Percentiles rank a stretch among this genome's conserved stretches.
phyloP scores from a whole-genome alignment of 495 filamentous ascomycete genomes.

The Aspergillus affinis region DNA sequence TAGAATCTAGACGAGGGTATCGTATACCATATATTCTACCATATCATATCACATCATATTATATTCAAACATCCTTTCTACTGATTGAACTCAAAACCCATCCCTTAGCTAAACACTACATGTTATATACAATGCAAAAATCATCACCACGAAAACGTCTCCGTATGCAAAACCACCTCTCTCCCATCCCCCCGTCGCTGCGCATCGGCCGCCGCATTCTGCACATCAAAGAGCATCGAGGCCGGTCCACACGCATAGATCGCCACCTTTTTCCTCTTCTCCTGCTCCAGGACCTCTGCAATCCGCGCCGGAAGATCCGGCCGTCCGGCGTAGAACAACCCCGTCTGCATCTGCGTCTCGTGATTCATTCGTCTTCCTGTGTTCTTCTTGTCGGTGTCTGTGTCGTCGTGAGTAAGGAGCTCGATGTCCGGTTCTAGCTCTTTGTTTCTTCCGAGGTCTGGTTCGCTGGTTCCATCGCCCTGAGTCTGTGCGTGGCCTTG shows the following conservation, averaged over 20 bases:
- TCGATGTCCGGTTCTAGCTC: neutral
- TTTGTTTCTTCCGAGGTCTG: neutral
- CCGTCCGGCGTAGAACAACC: conserved; percentile 14
- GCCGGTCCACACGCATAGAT: conserved; percentile 53
- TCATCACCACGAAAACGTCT: conserved; percentile 47
- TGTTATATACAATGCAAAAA: neutral
- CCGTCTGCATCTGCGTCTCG: conserved; percentile 16
- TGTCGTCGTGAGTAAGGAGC: neutral
- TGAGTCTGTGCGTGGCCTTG: neutral
- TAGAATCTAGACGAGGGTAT: neutral
- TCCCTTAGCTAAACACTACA: too few relatives aligned
- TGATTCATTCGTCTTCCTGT: conserved; percentile 12
- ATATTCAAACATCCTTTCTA: too few relatives aligned
- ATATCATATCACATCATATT: too few relatives aligned
- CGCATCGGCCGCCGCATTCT: conserved; percentile 48
- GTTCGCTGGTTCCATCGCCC: neutral
- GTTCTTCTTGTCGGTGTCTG: conserved; percentile 7
- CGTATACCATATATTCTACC: too few relatives aligned
- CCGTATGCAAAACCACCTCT: conserved; percentile 54
- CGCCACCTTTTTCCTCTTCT: conserved; percentile 32
- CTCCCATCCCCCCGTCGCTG: conserved; percentile 35
- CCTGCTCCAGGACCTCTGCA: conserved; percentile 21
- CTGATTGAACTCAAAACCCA: too few relatives aligned
- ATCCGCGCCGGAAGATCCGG: conserved; percentile 41
- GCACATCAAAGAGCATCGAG: conserved; percentile 49